Evolutionary conservation across 306 rosid species (phyloP).

Genomic region (Calophaca sinica): DNA sequence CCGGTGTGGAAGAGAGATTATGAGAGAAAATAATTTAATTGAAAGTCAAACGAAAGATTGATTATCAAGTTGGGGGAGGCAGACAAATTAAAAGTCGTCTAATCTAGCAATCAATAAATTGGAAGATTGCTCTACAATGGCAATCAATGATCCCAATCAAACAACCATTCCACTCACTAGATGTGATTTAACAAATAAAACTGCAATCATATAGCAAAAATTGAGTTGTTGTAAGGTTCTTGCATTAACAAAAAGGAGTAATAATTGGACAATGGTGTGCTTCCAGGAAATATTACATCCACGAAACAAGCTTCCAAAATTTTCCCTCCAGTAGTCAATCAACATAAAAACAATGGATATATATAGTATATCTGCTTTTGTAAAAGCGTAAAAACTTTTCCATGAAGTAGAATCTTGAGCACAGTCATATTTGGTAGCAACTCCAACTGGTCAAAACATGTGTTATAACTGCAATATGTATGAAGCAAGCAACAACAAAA

Average conservation of each 20-base stretch:
- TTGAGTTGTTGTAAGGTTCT: constrained; percentile 5
- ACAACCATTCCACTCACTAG: constrained; percentile 7
- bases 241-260: not conserved
- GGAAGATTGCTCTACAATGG: not conserved
- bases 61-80: not conserved
- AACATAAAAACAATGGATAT: not conserved
- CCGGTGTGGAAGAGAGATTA: constrained; percentile 24
- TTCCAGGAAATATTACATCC: constrained; percentile 18
- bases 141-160: constrained; percentile 25
- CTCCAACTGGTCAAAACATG: constrained; percentile 11
- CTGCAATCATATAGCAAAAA: not conserved
- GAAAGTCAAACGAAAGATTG: constrained; percentile 24
- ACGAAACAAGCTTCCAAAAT: constrained; percentile 3
- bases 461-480: not conserved
- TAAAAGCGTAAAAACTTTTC: not conserved
- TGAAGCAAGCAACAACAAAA: constrained; percentile 15
- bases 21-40: constrained; percentile 35
- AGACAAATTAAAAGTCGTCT: not conserved
- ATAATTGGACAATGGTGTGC: constrained; percentile 3
- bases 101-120: constrained; percentile 26
- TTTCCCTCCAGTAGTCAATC: not conserved
- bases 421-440: constrained; percentile 15
- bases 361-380: not conserved
- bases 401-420: not conserved
- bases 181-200: constrained; percentile 20